Evolutionary conservation across 2,329 filamentous ascomycete species (phyloP).

Genomic region (Penicillium decumbens): DNA sequence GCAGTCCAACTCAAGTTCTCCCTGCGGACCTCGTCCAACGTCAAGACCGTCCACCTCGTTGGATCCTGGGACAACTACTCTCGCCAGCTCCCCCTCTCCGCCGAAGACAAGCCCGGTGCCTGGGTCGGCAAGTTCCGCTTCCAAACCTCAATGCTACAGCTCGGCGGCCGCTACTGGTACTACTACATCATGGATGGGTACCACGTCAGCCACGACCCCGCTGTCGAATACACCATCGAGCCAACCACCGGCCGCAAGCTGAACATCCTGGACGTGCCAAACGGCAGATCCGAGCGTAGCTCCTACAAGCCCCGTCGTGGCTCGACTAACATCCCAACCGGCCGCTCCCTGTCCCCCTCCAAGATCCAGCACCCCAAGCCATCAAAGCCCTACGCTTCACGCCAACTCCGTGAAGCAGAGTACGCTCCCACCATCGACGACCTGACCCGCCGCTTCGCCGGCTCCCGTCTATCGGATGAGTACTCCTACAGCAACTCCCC

Average conservation of each 20-base stretch:
- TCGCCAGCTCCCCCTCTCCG: slow-evolving; percentile 88
- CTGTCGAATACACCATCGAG: slow-evolving; percentile 81
- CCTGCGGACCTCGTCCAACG: slow-evolving; percentile 89
- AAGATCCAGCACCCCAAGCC: slow-evolving; percentile 91
- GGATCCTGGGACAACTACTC: slow-evolving; percentile 98
- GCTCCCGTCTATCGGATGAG: slow-evolving; percentile 66
- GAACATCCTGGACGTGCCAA: slow-evolving; percentile 92
- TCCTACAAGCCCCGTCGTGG: slow-evolving; percentile 40
- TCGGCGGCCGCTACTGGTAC: slow-evolving; percentile 97
- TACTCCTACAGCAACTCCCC: slow-evolving; percentile 70
- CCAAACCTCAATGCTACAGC: slow-evolving; percentile 76
- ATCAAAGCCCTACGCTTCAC: slow-evolving; percentile 78
- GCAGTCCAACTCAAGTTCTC: slow-evolving; percentile 91
- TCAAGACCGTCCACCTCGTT: slow-evolving; percentile 96
- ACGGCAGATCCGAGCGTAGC: slow-evolving; percentile 37
- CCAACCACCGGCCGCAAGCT: slow-evolving; percentile 94
- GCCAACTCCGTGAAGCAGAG: slow-evolving; percentile 76
- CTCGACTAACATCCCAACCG: slow-evolving; percentile 72
- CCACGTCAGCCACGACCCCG: slow-evolving; percentile 94
- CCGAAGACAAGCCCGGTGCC: slow-evolving; percentile 81
- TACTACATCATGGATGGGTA: slow-evolving; percentile 99
- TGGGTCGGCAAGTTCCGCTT: slow-evolving; percentile 98
- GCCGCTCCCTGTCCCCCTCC: slow-evolving; percentile 79
- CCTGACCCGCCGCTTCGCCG: slow-evolving; percentile 70
- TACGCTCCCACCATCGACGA: slow-evolving; percentile 76